These are phyloP conservation scores for Rhododendron ovatum DNA, from an alignment of 148 eudicot species.

Conservation along the genomic window DNA sequence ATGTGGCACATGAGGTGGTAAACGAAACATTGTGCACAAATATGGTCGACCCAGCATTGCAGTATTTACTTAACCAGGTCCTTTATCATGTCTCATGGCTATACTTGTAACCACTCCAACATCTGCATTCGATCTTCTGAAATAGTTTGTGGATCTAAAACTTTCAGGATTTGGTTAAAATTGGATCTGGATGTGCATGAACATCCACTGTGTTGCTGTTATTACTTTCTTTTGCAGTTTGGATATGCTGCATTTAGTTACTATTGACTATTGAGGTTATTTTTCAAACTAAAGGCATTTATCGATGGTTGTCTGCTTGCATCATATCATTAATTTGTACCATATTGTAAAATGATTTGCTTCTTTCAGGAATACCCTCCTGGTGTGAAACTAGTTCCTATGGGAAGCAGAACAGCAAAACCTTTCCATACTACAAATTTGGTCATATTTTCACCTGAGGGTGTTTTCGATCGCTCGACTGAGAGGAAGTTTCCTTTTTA, in stretches of 20 bases:
- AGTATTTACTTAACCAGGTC: background rate
- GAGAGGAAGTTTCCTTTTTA: constrained; percentile 36
- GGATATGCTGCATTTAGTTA: background rate
- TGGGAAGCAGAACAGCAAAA: constrained; percentile 83
- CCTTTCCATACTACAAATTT: constrained; percentile 90
- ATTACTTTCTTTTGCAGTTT: background rate
- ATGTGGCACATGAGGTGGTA: background rate
- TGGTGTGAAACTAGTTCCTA: constrained; percentile 72
- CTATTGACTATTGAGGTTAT: background rate
- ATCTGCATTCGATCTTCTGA: background rate
- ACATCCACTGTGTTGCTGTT: background rate
- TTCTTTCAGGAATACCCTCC: constrained; percentile 77
- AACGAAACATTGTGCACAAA: background rate
- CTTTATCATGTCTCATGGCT: background rate
- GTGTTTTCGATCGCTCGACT: constrained; percentile 13
- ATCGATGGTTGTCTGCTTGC: background rate
- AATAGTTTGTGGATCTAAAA: background rate
- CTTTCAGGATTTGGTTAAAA: background rate
- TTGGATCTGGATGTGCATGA: background rate
- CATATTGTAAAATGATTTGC: background rate
- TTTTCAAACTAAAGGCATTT: background rate
- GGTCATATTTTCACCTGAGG: constrained; percentile 62
- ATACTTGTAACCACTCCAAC: background rate
- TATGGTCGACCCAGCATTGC: background rate
- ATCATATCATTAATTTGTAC: background rate